Evolutionary conservation across 768 basidiomycete genomes (phyloP).

Genomic region (Pleurotus tuber-regium): DNA sequence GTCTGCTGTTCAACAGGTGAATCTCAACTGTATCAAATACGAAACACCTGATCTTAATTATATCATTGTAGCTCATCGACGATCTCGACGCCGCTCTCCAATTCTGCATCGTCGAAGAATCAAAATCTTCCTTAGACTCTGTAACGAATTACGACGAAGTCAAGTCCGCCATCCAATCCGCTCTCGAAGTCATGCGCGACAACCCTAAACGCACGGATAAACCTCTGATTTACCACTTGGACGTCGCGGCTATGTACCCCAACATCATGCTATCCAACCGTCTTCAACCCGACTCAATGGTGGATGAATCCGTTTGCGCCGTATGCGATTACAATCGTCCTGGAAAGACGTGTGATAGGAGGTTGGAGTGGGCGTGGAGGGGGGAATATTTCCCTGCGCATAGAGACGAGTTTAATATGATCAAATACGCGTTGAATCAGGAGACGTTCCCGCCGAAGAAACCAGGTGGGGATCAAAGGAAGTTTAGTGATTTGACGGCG

Average conservation of each 20-base stretch:
- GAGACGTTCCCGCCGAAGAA: constrained; percentile 86
- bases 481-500: constrained; percentile 78
- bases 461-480: constrained; percentile 69
- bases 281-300: constrained; percentile 96
- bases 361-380: constrained; percentile 97
- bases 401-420: constrained; percentile 98
- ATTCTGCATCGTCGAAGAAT: constrained; percentile 89
- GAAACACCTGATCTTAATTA: constrained; percentile 4
- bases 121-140: constrained; percentile 68
- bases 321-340: constrained; percentile 98
- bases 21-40: constrained; percentile 1
- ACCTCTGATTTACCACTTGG: constrained; percentile 96
- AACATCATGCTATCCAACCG: constrained; percentile 99
- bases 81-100: constrained; percentile 90
- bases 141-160: constrained; percentile 97
- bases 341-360: constrained; percentile 90
- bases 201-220: constrained; percentile 85
- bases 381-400: constrained; percentile 98
- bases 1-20: constrained; percentile 76
- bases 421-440: constrained; percentile 93
- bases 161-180: constrained; percentile 70
- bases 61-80: constrained; percentile 69
- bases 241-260: constrained; percentile 99
- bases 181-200: constrained; percentile 89
- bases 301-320: constrained; percentile 94